A percentile compares a stretch with the other conserved stretches of the same genome.
Conservation (phyloP, 2,329 filamentous ascomycete genomes). For the Stagonosporopsis tanaceti region DNA sequence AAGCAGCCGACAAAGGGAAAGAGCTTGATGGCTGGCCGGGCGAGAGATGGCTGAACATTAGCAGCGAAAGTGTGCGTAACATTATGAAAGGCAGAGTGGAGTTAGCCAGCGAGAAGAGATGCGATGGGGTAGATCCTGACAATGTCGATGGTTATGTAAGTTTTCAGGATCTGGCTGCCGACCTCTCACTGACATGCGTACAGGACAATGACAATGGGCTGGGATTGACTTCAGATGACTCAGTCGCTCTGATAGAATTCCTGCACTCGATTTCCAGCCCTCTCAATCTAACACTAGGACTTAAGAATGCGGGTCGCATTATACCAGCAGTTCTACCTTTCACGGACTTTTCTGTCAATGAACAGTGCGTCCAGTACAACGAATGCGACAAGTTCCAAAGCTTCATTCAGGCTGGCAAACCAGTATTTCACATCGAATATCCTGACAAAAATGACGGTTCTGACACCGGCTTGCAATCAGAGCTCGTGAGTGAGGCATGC, state of each 20-base stretch:
- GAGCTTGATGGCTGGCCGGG: not conserved
- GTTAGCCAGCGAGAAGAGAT: not conserved
- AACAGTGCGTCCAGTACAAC: not conserved
- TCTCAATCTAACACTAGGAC: not conserved
- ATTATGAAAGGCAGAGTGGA: not conserved
- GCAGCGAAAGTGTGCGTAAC: not conserved
- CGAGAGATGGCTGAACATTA: not conserved
- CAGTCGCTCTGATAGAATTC: not conserved
- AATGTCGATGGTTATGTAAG: slow-evolving; percentile 3
- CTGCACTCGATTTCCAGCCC: not conserved
- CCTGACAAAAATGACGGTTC: not conserved
- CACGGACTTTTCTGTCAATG: not conserved
- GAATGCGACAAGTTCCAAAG: not conserved
- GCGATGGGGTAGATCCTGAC: not conserved
- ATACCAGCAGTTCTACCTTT: not conserved
- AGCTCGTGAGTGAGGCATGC: not conserved
- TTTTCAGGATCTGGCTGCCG: not conserved
- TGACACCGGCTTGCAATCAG: not conserved
- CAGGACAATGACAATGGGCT: slow-evolving; percentile 1
- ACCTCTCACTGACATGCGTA: not conserved
- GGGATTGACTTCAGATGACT: not conserved
- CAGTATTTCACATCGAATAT: not conserved
- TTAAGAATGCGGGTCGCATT: not conserved
- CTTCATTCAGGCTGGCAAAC: not conserved
- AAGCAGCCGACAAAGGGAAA: not conserved